Evolutionary conservation across 1,139 yeast species (phyloP).

Genomic region (Debaryomycetaceae sp.): DNA sequence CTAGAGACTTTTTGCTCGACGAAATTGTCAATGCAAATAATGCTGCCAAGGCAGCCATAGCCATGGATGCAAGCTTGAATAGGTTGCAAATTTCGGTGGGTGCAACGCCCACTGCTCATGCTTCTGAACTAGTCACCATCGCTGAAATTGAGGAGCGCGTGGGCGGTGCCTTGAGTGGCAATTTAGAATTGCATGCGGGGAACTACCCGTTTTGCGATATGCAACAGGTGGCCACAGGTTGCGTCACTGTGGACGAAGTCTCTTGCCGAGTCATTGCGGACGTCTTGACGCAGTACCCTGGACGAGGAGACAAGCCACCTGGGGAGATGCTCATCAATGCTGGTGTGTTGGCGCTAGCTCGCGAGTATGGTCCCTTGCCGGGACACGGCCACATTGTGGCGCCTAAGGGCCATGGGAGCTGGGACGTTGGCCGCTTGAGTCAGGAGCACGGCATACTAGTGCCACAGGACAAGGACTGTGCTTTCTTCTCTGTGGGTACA

Average conservation of each 20-base stretch:
- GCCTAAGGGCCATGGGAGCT: conserved; percentile 36
- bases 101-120: conserved; percentile 79
- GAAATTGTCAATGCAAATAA: conserved; percentile 55
- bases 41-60: conserved; percentile 45
- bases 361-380: conserved; percentile 53
- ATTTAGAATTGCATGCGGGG: conserved; percentile 74
- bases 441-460: conserved; percentile 63
- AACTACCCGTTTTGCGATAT: conserved; percentile 70
- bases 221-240: conserved; percentile 69
- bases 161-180: conserved; percentile 35
- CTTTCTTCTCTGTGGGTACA: conserved; percentile 50
- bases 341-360: conserved; percentile 66
- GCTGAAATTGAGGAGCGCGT: conserved; percentile 18
- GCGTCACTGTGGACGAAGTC: conserved; percentile 44
- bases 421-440: conserved; percentile 56
- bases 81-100: conserved; percentile 56
- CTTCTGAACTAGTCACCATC: conserved; percentile 34
- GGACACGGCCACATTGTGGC: conserved; percentile 45
- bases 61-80: conserved; percentile 21
- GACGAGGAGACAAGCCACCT: conserved; percentile 40
- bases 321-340: conserved; percentile 69
- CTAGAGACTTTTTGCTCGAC: conserved; percentile 43
- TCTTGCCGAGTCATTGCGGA: conserved; percentile 61
- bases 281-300: conserved; percentile 56
- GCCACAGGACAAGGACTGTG: conserved; percentile 24